Evolutionary conservation across 2,329 filamentous ascomycete genomes (phyloP), one percentile per base, ranked within the genome.

Genomic region (Fusarium sp.): DNA sequence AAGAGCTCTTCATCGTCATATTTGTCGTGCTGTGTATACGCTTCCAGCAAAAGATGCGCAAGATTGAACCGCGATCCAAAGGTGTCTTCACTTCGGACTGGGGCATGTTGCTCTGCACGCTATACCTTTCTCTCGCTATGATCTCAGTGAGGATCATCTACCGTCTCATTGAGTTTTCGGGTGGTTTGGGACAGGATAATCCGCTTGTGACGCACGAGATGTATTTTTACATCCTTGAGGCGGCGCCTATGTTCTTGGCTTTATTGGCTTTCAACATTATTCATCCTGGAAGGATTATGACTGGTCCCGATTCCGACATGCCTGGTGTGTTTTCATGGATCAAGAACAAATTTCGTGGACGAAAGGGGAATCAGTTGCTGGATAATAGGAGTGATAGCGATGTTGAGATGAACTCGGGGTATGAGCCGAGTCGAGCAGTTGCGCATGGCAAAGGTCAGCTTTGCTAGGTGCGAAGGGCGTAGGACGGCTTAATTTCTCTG

Each of bases 131-230:
- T 0, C 65, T 79, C 0, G 39, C 63, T 6, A 72, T 77, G 57
- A 78, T 79, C 23, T 72, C 73, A 0, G 66, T 78, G 14, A 80
- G 83, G 13, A 86, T 86, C 57, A 75, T 84, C 49, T 87, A 81
- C 70, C 80, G 84, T 3, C 72, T 87, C 2, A 66, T 76, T 15
- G 82, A 87, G 59, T 86, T 82, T 63, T 77, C 78, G 0, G 73
- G 74, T 1, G 80, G 79, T 0, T 65, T 77, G 29, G 63, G 53
- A 0, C 47, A 61, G 9, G 63, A 71, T 1, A 72, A 71, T 6
- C 33, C 49, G 0, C 41, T 70, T 0, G 43, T 55, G 0, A 67
- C 65, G 0, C 74, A 80, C 15, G 80, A 82, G 66, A 75, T 73
- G 50, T 82, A 75, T 53, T 83, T 82, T 47, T 81, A 76, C 55